phyloP scores from a whole-genome alignment of 805 yeast genomes.

The Teunomyces kruisii region DNA sequence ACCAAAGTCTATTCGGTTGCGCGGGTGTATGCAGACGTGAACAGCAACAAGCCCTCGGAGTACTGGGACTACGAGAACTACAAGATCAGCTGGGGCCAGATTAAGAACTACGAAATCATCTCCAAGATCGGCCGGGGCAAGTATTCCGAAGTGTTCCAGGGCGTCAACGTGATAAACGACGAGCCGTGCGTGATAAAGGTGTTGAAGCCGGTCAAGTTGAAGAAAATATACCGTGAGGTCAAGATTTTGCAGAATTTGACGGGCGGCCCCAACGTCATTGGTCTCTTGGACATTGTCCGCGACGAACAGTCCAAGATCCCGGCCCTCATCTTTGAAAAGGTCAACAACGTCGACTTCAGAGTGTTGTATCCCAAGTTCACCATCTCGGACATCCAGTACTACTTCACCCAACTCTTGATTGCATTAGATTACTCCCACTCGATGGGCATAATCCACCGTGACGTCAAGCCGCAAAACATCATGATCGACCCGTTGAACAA shows the following conservation, averaged over 20 bases:
- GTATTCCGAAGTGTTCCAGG: slow-evolving; percentile 93
- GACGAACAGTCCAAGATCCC: slow-evolving; percentile 83
- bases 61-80: slow-evolving; percentile 86
- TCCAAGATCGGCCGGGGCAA: slow-evolving; percentile 89
- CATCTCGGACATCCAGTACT: slow-evolving; percentile 73
- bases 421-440: slow-evolving; percentile 91
- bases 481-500: slow-evolving; percentile 84
- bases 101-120: slow-evolving; percentile 67
- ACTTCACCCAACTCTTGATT: slow-evolving; percentile 74
- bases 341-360: slow-evolving; percentile 81
- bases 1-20: slow-evolving; percentile 32
- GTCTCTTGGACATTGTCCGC: slow-evolving; percentile 74
- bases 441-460: slow-evolving; percentile 94
- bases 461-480: slow-evolving; percentile 92
- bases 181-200: slow-evolving; percentile 79
- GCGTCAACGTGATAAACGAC: slow-evolving; percentile 64
- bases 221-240: slow-evolving; percentile 87
- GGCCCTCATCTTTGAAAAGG: slow-evolving; percentile 81
- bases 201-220: slow-evolving; percentile 87
- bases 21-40: slow-evolving; percentile 74
- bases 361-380: slow-evolving; percentile 76
- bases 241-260: slow-evolving; percentile 82
- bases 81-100: slow-evolving; percentile 42
- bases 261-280: slow-evolving; percentile 81
- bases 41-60: slow-evolving; percentile 61